Base-by-base conservation (phyloP, 2,329 filamentous ascomycete species). In the Aspergillus hiratsukae region DNA sequence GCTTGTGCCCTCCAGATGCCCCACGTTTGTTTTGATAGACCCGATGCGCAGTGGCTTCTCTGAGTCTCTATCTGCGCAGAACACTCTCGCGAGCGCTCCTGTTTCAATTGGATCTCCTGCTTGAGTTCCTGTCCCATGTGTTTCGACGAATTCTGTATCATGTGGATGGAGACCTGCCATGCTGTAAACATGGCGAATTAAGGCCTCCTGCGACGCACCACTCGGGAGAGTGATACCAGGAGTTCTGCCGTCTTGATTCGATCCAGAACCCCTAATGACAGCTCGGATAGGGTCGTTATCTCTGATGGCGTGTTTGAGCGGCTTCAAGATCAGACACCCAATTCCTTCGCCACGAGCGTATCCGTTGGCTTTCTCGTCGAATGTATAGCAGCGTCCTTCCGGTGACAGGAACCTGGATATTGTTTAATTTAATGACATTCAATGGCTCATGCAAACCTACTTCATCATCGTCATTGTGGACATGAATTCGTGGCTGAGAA, bases 261-360 rank as follows among this genome's bases (percentile, higher is more conserved):
- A 63, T 10, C 72, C 76, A 11, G 71, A 74, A 0, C 65, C 71
- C 25, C 72, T 65, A 29, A 81, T 78, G 3, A 81, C 64, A 1
- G 74, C 75, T 4, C 75, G 69, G 28, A 81, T 76, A 0, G 67
- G 67, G 58, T 81, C 74, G 3, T 70, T 69, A 29, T 78, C 75
- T 21, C 65, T 62, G 8, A 80, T 48, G 1, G 79, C 79, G 48
- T 75, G 67, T 7, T 65, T 58, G 0, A 81, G 55, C 0, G 67
- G 71, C 58, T 81, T 81, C 9, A 81, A 52, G 0, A 79, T 54
- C 6, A 81, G 35, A 25, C 69, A 64, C 2, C 66, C 75, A 11
- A 75, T 65, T 6, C 74, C 80, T 61, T 82, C 80, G 3, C 78
- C 79, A 11, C 78, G 70, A 0, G 68, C 74, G 56, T 81, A 81